These are phyloP conservation scores for Penicillium chermesinum DNA, from an alignment of 495 filamentous ascomycete species.

Conservation along the genomic window DNA sequence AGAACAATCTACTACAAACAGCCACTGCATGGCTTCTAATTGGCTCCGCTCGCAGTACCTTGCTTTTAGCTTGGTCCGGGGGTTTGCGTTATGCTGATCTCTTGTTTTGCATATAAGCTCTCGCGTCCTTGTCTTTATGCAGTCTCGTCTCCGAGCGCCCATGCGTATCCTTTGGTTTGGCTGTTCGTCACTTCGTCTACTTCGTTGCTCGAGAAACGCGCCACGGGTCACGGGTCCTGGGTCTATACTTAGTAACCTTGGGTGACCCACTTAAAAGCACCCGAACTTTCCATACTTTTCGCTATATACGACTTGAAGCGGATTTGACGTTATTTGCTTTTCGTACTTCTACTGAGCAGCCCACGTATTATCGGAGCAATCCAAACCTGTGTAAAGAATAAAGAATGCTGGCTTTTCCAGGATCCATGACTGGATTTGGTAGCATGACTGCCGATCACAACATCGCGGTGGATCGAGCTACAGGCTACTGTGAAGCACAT, in stretches of 20 bases:
- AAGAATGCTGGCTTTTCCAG: neutral
- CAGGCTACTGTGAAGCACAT: neutral
- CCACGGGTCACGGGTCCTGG: too few relatives aligned
- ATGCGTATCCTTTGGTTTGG: too few relatives aligned
- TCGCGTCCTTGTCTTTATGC: neutral
- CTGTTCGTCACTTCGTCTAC: neutral
- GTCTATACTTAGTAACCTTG: conserved; percentile 6
- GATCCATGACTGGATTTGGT: neutral
- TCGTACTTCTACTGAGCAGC: neutral
- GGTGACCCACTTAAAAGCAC: too few relatives aligned
- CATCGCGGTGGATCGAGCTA: neutral
- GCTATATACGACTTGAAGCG: too few relatives aligned
- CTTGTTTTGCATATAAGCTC: neutral
- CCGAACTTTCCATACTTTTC: too few relatives aligned
- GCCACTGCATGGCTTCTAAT: neutral
- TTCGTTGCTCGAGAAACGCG: conserved; percentile 10
- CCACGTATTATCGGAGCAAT: neutral
- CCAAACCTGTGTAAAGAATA: neutral
- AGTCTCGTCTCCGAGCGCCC: too few relatives aligned
- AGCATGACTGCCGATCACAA: neutral
- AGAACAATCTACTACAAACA: conserved; percentile 13
- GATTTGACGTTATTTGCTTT: neutral
- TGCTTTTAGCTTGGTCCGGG: neutral
- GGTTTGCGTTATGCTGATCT: neutral
- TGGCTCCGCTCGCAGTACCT: neutral